phyloP scores from a whole-genome alignment of 306 rosid species.

The Pterocarpus macrocarpus region DNA sequence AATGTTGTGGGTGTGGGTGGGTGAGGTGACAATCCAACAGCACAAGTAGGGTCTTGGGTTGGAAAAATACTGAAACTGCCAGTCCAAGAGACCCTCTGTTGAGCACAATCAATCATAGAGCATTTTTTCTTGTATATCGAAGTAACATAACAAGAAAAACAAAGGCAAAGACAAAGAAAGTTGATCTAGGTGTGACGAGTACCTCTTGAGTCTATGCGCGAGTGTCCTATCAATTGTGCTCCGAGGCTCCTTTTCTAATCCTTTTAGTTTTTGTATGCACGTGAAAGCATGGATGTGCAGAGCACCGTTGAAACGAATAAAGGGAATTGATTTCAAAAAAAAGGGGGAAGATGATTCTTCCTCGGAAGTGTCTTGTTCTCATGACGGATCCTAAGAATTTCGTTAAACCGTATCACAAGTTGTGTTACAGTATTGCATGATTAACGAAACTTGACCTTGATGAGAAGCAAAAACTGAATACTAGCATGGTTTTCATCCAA shows the following conservation, averaged over 20 bases:
- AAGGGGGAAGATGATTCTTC: conserved; percentile 40
- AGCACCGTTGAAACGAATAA: conserved; percentile 47
- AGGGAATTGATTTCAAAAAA: not conserved
- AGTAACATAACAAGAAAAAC: conserved; percentile 35
- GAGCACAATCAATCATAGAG: conserved; percentile 45
- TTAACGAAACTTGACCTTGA: not conserved
- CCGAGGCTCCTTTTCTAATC: conserved; percentile 38
- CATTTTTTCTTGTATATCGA: conserved; percentile 13
- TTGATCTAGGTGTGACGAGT: conserved; percentile 51
- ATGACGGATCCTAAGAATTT: conserved; percentile 39
- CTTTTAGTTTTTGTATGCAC: conserved; percentile 58
- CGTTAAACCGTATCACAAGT: not conserved
- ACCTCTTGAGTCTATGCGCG: conserved; percentile 49
- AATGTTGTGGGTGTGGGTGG: conserved; percentile 44
- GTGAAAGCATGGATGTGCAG: conserved; percentile 56
- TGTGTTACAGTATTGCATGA: not conserved
- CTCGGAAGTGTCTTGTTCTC: conserved; percentile 24
- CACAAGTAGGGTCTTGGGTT: conserved; percentile 52
- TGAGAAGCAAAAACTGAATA: not conserved
- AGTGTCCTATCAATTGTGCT: conserved; percentile 63
- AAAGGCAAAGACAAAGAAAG: conserved; percentile 49
- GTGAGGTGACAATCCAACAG: conserved; percentile 60
- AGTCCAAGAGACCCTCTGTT: conserved; percentile 48
- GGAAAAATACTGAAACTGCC: conserved; percentile 48
- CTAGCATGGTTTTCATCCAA: too few species aligned